phyloP scores from a whole-genome alignment of 177 flowering plant genomes.

The Vitis hybrid region DNA sequence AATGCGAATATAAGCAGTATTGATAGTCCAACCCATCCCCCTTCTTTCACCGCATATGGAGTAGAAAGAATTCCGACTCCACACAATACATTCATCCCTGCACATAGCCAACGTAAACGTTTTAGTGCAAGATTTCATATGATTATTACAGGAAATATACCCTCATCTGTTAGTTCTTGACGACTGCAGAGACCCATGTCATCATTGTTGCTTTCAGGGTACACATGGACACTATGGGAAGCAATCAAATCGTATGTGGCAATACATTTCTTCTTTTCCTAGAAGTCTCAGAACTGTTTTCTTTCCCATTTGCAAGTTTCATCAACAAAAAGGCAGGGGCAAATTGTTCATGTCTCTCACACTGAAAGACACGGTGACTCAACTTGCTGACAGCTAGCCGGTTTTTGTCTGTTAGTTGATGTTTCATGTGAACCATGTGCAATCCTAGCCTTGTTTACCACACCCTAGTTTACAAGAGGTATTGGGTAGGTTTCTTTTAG shows the following conservation, averaged over 20 bases:
- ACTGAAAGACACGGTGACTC: no score
- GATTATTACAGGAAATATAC: neutral
- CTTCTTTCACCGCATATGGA: constrained; percentile 86
- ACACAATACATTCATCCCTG: constrained; percentile 93
- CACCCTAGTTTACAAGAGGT: neutral
- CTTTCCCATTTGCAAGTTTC: no score
- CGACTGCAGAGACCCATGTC: no score
- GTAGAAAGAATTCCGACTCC: constrained; percentile 97
- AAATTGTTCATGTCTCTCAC: no score
- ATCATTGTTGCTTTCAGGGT: no score
- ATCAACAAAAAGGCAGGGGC: no score
- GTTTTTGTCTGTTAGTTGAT: constrained; percentile 6
- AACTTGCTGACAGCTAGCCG: neutral
- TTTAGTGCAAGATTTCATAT: neutral
- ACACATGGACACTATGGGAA: no score
- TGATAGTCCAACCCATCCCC: constrained; percentile 85
- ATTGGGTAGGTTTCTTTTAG: neutral
- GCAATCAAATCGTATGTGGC: no score
- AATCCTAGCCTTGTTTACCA: neutral
- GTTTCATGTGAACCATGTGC: constrained; percentile 17
- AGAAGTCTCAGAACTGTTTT: no score
- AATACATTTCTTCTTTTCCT: no score
- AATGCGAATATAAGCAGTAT: constrained; percentile 60
- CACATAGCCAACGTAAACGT: constrained; percentile 3
- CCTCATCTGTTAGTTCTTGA: no score